A percentile compares a stretch with the other conserved stretches of the same genome.
Conservation (phyloP, 805 yeast genomes). For the Metschnikowia orientalis region DNA sequence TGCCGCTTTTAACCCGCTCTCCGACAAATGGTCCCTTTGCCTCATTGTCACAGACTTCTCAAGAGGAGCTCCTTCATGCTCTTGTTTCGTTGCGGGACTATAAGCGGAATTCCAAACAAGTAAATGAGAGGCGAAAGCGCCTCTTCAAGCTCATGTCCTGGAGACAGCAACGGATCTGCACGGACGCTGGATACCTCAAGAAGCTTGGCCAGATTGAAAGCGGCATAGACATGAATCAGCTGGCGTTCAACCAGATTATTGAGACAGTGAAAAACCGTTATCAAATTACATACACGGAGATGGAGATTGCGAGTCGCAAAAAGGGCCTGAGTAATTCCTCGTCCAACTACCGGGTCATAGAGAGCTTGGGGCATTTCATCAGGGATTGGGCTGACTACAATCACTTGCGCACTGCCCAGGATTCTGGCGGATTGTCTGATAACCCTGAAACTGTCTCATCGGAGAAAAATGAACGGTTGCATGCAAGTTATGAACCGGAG, state of each 20-base stretch:
- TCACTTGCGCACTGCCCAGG: not conserved
- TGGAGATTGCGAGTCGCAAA: conserved; percentile 5
- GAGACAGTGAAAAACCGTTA: conserved; percentile 35
- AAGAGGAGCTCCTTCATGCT: conserved; percentile 37
- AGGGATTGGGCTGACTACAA: conserved; percentile 64
- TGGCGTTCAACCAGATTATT: conserved; percentile 44
- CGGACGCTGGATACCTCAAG: conserved; percentile 48
- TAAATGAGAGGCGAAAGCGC: conserved; percentile 44
- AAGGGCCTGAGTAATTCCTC: conserved; percentile 15
- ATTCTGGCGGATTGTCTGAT: not conserved
- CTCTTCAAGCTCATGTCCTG: conserved; percentile 46
- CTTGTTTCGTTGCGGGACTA: conserved; percentile 47
- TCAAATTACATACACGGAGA: conserved; percentile 40
- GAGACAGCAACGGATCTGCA: conserved; percentile 54
- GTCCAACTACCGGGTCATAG: conserved; percentile 48
- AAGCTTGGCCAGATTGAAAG: conserved; percentile 50
- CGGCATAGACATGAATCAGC: conserved; percentile 45
- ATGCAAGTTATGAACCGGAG: conserved; percentile 40
- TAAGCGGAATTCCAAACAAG: conserved; percentile 30
- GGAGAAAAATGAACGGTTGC: not conserved
- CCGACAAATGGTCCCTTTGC: too few relatives aligned
- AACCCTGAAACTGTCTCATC: not conserved
- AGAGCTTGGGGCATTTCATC: conserved; percentile 67
- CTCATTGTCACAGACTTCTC: conserved; percentile 19
- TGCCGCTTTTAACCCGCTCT: too few relatives aligned